Conservation (phyloP, 768 basidiomycete genomes). For the Filobasidium floriforme region DNA sequence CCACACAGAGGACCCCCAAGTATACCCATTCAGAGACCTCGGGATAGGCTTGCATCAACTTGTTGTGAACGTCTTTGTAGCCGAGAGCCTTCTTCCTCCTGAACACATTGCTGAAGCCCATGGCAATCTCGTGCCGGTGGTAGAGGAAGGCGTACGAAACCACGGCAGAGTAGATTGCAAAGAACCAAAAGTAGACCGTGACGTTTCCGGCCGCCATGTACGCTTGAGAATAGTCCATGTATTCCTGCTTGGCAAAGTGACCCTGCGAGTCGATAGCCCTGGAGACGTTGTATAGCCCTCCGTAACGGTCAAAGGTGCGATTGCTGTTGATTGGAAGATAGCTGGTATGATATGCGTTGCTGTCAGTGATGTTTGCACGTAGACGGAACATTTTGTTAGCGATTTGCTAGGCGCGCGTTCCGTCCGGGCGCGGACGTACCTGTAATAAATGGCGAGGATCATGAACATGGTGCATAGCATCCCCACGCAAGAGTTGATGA, state of each 20-base stretch:
- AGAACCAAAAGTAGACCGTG: slow-evolving; percentile 48
- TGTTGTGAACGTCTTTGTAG: slow-evolving; percentile 27
- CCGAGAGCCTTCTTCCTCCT: slow-evolving; percentile 18
- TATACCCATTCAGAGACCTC: slow-evolving; percentile 59
- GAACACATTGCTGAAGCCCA: slow-evolving; percentile 4
- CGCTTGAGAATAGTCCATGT: slow-evolving; percentile 49
- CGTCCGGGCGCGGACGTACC: no score
- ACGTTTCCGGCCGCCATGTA: slow-evolving; percentile 48
- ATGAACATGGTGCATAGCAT: slow-evolving; percentile 23
- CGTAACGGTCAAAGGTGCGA: slow-evolving; percentile 48
- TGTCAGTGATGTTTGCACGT: no score
- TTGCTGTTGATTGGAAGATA: slow-evolving; percentile 46
- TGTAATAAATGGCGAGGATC: slow-evolving; percentile 26
- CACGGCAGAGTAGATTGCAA: slow-evolving; percentile 46
- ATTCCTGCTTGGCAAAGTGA: slow-evolving; percentile 49
- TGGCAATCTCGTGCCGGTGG: slow-evolving; percentile 23
- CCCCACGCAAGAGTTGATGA: slow-evolving; percentile 47
- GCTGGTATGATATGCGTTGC: slow-evolving; percentile 34
- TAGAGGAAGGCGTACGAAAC: slow-evolving; percentile 27
- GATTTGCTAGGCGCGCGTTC: no score
- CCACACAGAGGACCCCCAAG: slow-evolving; percentile 48
- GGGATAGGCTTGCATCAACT: slow-evolving; percentile 26
- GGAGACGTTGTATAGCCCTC: slow-evolving; percentile 50
- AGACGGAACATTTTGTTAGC: no score
- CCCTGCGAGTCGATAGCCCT: slow-evolving; percentile 45